Percentiles rank a stretch among this genome's conserved stretches.
Conservation (phyloP, 75 land plant genomes). For the Pinus tabuliformis region DNA sequence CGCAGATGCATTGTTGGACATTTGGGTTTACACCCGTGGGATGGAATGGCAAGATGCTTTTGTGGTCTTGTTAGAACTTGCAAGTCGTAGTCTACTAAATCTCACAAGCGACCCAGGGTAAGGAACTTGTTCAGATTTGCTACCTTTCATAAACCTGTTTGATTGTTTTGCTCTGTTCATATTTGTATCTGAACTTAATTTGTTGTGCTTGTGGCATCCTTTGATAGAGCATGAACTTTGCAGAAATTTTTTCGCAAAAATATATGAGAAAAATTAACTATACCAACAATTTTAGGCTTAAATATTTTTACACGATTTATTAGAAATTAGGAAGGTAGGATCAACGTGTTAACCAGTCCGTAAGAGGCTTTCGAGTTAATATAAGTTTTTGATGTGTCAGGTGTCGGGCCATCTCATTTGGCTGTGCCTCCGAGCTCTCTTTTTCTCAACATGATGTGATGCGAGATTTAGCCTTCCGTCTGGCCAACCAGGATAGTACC, state of each 20-base stretch:
- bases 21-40: constrained; percentile 54
- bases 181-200: too few species aligned
- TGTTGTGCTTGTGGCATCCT: too few species aligned
- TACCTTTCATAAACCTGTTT: background rate
- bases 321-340: background rate
- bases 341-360: background rate
- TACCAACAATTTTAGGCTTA: background rate
- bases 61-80: constrained; percentile 45
- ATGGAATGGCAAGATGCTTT: constrained; percentile 56
- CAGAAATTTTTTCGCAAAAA: too few species aligned
- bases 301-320: background rate
- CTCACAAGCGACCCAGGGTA: constrained; percentile 32
- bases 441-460: constrained; percentile 62
- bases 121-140: background rate
- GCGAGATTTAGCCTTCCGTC: constrained; percentile 57
- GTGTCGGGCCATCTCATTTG: constrained; percentile 8
- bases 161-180: background rate
- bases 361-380: background rate
- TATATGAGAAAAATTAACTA: background rate
- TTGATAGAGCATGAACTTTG: too few species aligned
- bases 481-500: too few species aligned
- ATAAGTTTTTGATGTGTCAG: background rate
- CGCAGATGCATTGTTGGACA: constrained; percentile 41
- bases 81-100: constrained; percentile 45
- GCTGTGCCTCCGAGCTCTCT: constrained; percentile 40